Conservation (phyloP, 208 protist species). For the Crithidia brevicula region DNA sequence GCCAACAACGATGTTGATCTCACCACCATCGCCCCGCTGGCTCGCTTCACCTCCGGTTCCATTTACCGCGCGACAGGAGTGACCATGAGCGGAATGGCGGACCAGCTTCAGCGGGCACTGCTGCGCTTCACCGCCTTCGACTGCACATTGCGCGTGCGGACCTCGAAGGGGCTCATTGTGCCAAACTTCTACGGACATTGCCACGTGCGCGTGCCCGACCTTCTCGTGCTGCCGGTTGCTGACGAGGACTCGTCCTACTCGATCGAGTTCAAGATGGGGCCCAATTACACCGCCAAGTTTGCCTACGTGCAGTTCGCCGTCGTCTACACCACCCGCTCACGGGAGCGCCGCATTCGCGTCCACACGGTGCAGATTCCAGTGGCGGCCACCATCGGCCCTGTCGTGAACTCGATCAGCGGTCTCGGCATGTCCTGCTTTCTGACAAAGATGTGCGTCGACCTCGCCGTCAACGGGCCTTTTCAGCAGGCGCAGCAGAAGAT, state of each 20-base stretch:
- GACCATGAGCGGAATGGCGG: constrained; percentile 65
- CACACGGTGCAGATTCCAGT: constrained; percentile 83
- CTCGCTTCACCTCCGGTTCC: constrained; percentile 78
- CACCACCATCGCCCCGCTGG: constrained; percentile 88
- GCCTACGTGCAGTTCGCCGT: constrained; percentile 86
- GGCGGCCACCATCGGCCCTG: constrained; percentile 35
- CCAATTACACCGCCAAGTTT: constrained; percentile 64
- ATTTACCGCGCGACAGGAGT: constrained; percentile 66
- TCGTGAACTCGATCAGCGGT: constrained; percentile 79
- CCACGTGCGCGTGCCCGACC: constrained; percentile 94
- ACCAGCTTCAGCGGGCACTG: constrained; percentile 79
- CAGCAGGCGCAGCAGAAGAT: constrained; percentile 64
- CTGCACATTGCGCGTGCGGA: constrained; percentile 96
- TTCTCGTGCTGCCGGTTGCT: constrained; percentile 95
- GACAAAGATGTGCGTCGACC: constrained; percentile 76
- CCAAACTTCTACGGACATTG: constrained; percentile 96
- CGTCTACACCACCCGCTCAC: constrained; percentile 78
- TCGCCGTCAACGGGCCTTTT: constrained; percentile 57
- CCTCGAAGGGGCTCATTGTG: constrained; percentile 82
- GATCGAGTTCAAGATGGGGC: constrained; percentile 70
- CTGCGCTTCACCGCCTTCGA: constrained; percentile 94
- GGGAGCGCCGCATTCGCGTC: constrained; percentile 84
- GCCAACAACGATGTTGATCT: constrained; percentile 85
- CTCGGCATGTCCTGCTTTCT: constrained; percentile 75
- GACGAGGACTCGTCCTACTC: constrained; percentile 91